A percentile compares a stretch with the other conserved stretches of the same genome.
These are phyloP conservation scores for Irpex sp. DNA, from an alignment of 1,284 basidiomycete genomes.

Conservation along the genomic window DNA sequence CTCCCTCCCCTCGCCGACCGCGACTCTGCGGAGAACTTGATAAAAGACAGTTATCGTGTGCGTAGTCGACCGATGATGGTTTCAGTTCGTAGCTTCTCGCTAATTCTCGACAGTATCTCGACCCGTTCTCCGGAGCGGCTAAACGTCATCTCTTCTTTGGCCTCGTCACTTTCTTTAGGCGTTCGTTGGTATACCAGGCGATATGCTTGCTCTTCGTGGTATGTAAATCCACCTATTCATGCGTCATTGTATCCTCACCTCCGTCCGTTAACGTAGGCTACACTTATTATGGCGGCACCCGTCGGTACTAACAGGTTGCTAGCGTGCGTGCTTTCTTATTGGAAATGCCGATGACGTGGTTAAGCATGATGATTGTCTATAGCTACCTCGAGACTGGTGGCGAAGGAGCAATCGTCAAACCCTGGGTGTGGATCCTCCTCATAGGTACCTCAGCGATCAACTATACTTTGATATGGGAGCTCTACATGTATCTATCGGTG, in stretches of 20 bases:
- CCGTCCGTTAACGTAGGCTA: slow-evolving; percentile 11
- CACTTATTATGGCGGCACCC: slow-evolving; percentile 34
- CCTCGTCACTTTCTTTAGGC: slow-evolving; percentile 13
- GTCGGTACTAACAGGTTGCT: slow-evolving; percentile 45
- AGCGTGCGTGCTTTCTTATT: slow-evolving; percentile 10
- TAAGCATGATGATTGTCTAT: too few relatives aligned
- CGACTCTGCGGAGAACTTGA: slow-evolving; percentile 37
- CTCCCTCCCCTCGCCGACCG: slow-evolving; percentile 44
- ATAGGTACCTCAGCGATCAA: slow-evolving; percentile 56
- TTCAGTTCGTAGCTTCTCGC: neutral
- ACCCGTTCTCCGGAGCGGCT: slow-evolving; percentile 24
- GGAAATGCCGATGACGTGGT: neutral
- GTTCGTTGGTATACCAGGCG: slow-evolving; percentile 14
- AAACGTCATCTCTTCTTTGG: slow-evolving; percentile 8
- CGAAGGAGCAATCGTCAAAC: slow-evolving; percentile 33
- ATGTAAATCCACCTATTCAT: neutral
- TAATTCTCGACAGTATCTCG: slow-evolving; percentile 22
- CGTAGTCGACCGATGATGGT: neutral
- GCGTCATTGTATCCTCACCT: too few relatives aligned
- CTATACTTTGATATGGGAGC: slow-evolving; percentile 35
- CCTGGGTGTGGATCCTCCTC: slow-evolving; percentile 61
- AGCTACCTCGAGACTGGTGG: slow-evolving; percentile 42
- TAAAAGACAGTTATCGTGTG: slow-evolving; percentile 30
- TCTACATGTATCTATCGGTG: slow-evolving; percentile 28
- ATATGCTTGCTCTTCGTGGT: slow-evolving; percentile 14